phyloP scores from a whole-genome alignment of 2,329 filamentous ascomycete species.

The Stachybotrys chlorohalonatus region DNA sequence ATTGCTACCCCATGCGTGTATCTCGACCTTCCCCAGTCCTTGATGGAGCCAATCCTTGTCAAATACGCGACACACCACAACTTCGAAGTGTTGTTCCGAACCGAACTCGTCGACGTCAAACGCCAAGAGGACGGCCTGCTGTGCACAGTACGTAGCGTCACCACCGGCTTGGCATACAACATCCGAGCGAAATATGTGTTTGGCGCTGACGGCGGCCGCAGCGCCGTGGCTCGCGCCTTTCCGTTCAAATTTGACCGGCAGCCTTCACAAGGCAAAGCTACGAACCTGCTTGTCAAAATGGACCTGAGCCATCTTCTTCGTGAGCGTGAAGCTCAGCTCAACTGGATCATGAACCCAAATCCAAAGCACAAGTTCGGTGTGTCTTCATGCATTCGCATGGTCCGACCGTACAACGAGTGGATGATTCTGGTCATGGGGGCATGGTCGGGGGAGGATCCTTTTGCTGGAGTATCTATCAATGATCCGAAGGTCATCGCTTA shows the following conservation, averaged over 20 bases:
- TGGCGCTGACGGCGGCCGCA: constrained; percentile 40
- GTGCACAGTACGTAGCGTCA: constrained; percentile 22
- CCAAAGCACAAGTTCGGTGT: constrained; percentile 41
- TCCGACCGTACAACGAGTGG: constrained; percentile 56
- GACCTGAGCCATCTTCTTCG: constrained; percentile 41
- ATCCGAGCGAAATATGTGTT: constrained; percentile 45
- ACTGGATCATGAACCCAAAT: constrained; percentile 51
- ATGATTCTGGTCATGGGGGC: constrained; percentile 36
- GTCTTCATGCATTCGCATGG: constrained; percentile 45
- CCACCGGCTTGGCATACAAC: constrained; percentile 25
- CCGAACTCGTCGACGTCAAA: constrained; percentile 17
- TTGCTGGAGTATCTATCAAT: background rate
- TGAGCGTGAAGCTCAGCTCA: constrained; percentile 46
- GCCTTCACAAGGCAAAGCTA: constrained; percentile 26
- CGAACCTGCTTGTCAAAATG: constrained; percentile 32
- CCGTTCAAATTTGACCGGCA: constrained; percentile 31
- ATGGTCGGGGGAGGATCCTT: background rate
- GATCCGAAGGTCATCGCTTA: background rate
- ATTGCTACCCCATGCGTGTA: constrained; percentile 29
- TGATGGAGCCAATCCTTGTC: constrained; percentile 31
- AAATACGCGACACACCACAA: constrained; percentile 24
- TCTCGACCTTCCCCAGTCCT: constrained; percentile 33
- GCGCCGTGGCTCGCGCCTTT: constrained; percentile 26
- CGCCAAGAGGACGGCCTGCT: constrained; percentile 14
- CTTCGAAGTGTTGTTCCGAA: constrained; percentile 27